Conservation (phyloP, 495 filamentous ascomycete genomes). For the Lophiotrema nucula region DNA sequence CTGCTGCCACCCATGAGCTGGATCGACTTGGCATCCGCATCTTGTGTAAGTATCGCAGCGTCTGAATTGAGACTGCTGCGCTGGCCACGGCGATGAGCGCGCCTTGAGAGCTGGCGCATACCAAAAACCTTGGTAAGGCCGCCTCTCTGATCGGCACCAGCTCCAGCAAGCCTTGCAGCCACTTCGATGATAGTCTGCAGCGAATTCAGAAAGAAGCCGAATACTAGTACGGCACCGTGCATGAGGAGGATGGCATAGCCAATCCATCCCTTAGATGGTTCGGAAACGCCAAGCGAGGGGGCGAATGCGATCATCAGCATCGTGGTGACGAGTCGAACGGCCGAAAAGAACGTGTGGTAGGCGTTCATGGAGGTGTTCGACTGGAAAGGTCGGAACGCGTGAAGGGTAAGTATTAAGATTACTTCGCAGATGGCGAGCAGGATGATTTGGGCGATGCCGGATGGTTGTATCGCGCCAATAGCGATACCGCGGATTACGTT, state of each 20-base stretch:
- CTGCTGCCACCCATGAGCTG: slow-evolving; percentile 66
- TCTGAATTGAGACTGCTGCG: slow-evolving; percentile 77
- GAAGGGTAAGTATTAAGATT: slow-evolving; percentile 79
- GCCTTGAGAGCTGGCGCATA: slow-evolving; percentile 84
- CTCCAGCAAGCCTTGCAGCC: slow-evolving; percentile 72
- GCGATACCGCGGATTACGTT: slow-evolving; percentile 84
- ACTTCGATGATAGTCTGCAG: slow-evolving; percentile 88
- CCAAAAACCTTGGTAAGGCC: slow-evolving; percentile 87
- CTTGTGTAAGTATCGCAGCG: slow-evolving; percentile 71
- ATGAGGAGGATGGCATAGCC: slow-evolving; percentile 87
- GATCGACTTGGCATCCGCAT: slow-evolving; percentile 63
- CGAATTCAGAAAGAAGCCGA: slow-evolving; percentile 92
- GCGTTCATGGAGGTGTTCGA: slow-evolving; percentile 96
- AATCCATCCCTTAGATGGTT: slow-evolving; percentile 85
- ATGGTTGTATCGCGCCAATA: slow-evolving; percentile 88
- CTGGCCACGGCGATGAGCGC: slow-evolving; percentile 59
- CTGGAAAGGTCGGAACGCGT: slow-evolving; percentile 87
- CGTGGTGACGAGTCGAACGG: slow-evolving; percentile 72
- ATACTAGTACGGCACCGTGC: slow-evolving; percentile 82
- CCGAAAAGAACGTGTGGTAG: slow-evolving; percentile 82
- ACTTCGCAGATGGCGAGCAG: slow-evolving; percentile 92
- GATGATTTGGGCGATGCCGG: slow-evolving; percentile 87
- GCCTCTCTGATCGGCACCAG: slow-evolving; percentile 77
- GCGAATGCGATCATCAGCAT: slow-evolving; percentile 86
- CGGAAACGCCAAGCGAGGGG: slow-evolving; percentile 71